Conservation (phyloP, 345 rosid species). For the Lepidium sativum region DNA sequence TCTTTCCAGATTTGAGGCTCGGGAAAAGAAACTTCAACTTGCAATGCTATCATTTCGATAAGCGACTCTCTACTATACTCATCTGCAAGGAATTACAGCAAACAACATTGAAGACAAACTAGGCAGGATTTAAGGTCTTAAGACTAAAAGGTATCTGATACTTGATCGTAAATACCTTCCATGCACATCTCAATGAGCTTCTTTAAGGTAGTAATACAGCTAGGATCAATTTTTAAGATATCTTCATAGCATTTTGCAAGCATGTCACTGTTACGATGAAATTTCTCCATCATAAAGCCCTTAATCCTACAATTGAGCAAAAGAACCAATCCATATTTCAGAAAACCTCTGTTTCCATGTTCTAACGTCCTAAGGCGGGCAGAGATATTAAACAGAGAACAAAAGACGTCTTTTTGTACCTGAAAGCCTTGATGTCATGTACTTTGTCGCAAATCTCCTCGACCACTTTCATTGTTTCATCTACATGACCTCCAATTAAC, state of each 20-base stretch:
- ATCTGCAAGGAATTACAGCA: slow-evolving; percentile 35
- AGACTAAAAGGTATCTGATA: not conserved
- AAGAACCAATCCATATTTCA: not conserved
- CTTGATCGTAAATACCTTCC: slow-evolving; percentile 29
- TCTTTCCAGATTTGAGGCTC: slow-evolving; percentile 53
- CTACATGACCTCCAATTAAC: slow-evolving; percentile 55
- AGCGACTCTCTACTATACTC: slow-evolving; percentile 42
- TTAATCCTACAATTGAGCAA: slow-evolving; percentile 41
- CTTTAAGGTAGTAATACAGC: slow-evolving; percentile 41
- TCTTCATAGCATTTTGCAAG: slow-evolving; percentile 55
- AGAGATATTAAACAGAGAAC: not conserved
- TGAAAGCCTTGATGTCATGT: slow-evolving; percentile 39
- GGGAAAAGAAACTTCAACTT: slow-evolving; percentile 56
- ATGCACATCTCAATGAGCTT: slow-evolving; percentile 52
- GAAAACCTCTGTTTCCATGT: not conserved
- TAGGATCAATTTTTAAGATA: slow-evolving; percentile 64
- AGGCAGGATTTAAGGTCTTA: not conserved
- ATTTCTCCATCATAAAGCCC: slow-evolving; percentile 46
- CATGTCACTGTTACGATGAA: slow-evolving; percentile 33
- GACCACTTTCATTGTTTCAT: slow-evolving; percentile 51
- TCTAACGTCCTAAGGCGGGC: not conserved
- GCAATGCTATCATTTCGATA: slow-evolving; percentile 73
- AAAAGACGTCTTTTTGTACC: slow-evolving; percentile 33
- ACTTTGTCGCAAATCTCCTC: slow-evolving; percentile 43
- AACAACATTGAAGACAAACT: not conserved